Percentiles rank a stretch among this genome's conserved stretches.
Conservation (phyloP, 2,329 filamentous ascomycete species). For the Botrytis porri region DNA sequence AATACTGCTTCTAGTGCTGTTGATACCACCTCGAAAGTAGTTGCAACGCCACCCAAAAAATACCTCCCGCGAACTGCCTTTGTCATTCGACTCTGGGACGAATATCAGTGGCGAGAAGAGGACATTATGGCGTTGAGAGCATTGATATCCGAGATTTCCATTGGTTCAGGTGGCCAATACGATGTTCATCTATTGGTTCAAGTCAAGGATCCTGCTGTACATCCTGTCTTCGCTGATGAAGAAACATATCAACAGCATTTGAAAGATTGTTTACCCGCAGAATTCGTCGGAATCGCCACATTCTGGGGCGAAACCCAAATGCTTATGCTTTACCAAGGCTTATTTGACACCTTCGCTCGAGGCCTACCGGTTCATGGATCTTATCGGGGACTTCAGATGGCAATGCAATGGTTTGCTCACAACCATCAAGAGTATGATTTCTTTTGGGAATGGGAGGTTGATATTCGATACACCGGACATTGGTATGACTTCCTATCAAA, state of each 20-base stretch:
- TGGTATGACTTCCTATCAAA: conserved; percentile 74
- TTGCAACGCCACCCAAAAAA: conserved; percentile 28
- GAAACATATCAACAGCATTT: conserved; percentile 66
- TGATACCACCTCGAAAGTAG: conserved; percentile 16
- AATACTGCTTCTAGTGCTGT: background rate
- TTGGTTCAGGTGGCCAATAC: conserved; percentile 82
- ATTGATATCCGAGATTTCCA: conserved; percentile 75
- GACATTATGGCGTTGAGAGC: conserved; percentile 80
- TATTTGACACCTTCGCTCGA: conserved; percentile 70
- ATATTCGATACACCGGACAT: conserved; percentile 85
- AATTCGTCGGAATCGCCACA: conserved; percentile 85
- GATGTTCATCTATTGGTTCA: conserved; percentile 84
- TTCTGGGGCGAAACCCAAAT: conserved; percentile 95
- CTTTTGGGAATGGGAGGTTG: conserved; percentile 97
- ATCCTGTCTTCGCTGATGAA: conserved; percentile 76
- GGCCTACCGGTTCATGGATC: conserved; percentile 83
- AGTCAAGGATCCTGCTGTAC: conserved; percentile 72
- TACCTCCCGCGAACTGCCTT: conserved; percentile 66
- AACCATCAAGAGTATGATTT: conserved; percentile 85
- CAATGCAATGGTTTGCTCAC: conserved; percentile 88
- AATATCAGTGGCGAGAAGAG: conserved; percentile 74
- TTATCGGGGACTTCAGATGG: conserved; percentile 91
- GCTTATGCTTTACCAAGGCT: conserved; percentile 82
- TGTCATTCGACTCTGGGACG: conserved; percentile 78
- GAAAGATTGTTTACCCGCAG: conserved; percentile 67